Evolutionary conservation across 1,284 basidiomycete species (phyloP).

Genomic region (Fomitopsis schrenkii): DNA sequence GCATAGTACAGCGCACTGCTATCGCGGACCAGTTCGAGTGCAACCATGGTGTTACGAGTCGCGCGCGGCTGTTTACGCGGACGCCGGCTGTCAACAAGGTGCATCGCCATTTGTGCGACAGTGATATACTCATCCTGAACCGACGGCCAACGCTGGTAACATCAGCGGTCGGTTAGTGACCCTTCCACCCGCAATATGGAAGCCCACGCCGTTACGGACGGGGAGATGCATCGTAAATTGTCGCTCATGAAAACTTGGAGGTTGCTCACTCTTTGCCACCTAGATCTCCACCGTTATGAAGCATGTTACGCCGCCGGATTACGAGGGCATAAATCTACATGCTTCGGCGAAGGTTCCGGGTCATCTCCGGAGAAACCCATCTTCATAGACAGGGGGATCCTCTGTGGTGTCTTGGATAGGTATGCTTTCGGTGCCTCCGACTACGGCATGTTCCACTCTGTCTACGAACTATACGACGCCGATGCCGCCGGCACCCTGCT

Average conservation of each 20-base stretch:
- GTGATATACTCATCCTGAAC: slow-evolving; percentile 95
- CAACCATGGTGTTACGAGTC: slow-evolving; percentile 41
- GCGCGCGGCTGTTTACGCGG: slow-evolving; percentile 62
- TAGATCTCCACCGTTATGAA: slow-evolving; percentile 90
- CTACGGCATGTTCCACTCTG: slow-evolving; percentile 95
- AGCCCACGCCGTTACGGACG: slow-evolving; percentile 90
- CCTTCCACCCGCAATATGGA: slow-evolving; percentile 89
- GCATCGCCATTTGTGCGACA: slow-evolving; percentile 91
- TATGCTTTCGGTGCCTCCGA: slow-evolving; percentile 96
- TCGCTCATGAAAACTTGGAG: neutral
- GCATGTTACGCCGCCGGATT: slow-evolving; percentile 85
- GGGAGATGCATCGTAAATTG: slow-evolving; percentile 91
- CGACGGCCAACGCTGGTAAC: slow-evolving; percentile 83
- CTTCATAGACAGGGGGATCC: slow-evolving; percentile 90
- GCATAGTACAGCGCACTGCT: slow-evolving; percentile 86
- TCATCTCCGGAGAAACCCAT: slow-evolving; percentile 85
- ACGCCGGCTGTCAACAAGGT: slow-evolving; percentile 89
- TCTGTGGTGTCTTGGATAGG: slow-evolving; percentile 95
- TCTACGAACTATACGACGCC: slow-evolving; percentile 98
- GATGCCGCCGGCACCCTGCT: slow-evolving; percentile 88
- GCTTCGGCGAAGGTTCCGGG: slow-evolving; percentile 88
- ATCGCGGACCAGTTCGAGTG: slow-evolving; percentile 95
- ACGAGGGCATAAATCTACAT: slow-evolving; percentile 82
- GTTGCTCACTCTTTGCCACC: slow-evolving; percentile 1
- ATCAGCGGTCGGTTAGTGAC: slow-evolving; percentile 73